Percentiles rank a stretch among this genome's conserved stretches.
Evolutionary conservation across 345 rosid genomes (phyloP).

Genomic region (Brassica carinata): DNA sequence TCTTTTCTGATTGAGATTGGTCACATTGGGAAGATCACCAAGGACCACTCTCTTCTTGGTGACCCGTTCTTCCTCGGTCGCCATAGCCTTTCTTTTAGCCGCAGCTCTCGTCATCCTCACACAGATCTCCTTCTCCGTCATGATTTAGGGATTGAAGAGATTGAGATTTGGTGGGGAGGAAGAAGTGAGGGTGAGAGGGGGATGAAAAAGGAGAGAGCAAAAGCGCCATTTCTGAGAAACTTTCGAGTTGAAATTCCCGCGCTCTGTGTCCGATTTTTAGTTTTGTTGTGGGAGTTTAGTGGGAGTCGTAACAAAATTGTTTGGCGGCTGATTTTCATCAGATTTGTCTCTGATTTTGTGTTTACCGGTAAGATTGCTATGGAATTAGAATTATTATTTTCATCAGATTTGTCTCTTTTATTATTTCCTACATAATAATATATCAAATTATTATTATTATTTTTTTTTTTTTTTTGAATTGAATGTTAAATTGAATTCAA

Average conservation of each 20-base stretch:
- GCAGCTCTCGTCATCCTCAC: slow-evolving; percentile 33
- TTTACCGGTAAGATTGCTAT: background rate
- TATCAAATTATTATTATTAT: no score
- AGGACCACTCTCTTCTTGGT: slow-evolving; percentile 38
- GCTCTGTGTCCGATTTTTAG: slow-evolving; percentile 1
- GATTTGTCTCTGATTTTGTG: background rate
- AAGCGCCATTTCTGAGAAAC: slow-evolving; percentile 34
- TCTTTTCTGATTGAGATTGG: slow-evolving; percentile 29
- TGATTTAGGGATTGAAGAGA: slow-evolving; percentile 6
- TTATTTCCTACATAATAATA: no score
- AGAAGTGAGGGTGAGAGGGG: slow-evolving; percentile 8
- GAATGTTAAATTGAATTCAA: no score
- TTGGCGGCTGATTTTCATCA: slow-evolving; percentile 19
- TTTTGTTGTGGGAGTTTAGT: slow-evolving; percentile 17
- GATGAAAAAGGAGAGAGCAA: slow-evolving; percentile 19
- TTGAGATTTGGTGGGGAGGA: slow-evolving; percentile 12
- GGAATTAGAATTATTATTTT: background rate
- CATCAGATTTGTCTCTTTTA: no score
- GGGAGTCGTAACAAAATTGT: slow-evolving; percentile 4
- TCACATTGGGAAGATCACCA: slow-evolving; percentile 20
- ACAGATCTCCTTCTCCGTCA: slow-evolving; percentile 7
- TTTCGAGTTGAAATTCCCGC: slow-evolving; percentile 16
- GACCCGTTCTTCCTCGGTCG: slow-evolving; percentile 5
- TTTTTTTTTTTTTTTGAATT: no score
- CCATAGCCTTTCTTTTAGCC: slow-evolving; percentile 27